Percentiles rank a stretch among this genome's conserved stretches.
Conservation (phyloP, 148 eudicot genomes). For the Chenopodium quinoa region DNA sequence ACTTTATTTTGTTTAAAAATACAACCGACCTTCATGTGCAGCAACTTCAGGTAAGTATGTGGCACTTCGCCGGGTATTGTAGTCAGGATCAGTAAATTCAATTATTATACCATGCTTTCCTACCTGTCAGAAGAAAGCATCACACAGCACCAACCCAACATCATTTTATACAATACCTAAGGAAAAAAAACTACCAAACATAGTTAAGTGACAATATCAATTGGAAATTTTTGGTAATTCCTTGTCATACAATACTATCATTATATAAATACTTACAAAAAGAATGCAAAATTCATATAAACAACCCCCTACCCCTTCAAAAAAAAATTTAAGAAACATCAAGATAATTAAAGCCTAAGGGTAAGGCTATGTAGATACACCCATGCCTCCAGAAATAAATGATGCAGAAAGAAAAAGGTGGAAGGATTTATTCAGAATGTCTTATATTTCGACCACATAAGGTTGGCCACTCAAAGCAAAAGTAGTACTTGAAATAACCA, state of each 20-base stretch:
- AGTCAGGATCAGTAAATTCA: slow-evolving; percentile 87
- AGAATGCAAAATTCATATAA: background rate
- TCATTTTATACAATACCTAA: background rate
- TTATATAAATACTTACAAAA: background rate
- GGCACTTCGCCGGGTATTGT: slow-evolving; percentile 70
- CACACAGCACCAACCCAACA: slow-evolving; percentile 7
- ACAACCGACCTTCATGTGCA: slow-evolving; percentile 73
- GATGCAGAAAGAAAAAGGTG: background rate
- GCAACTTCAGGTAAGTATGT: slow-evolving; percentile 96
- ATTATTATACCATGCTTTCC: slow-evolving; percentile 94
- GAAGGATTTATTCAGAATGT: background rate
- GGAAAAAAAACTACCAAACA: background rate
- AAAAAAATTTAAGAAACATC: too few species aligned
- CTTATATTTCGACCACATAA: background rate
- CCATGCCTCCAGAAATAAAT: background rate
- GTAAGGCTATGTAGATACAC: too few species aligned
- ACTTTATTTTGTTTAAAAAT: background rate
- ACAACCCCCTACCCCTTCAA: too few species aligned
- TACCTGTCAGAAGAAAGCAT: slow-evolving; percentile 48
- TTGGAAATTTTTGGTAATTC: background rate
- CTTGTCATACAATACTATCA: background rate
- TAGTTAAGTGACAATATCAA: background rate
- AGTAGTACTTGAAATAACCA: background rate
- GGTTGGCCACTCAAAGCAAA: background rate
- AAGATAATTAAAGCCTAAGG: too few species aligned